Conservation (phyloP, 2,329 filamentous ascomycete genomes). For the Uncinocarpus reesii region DNA sequence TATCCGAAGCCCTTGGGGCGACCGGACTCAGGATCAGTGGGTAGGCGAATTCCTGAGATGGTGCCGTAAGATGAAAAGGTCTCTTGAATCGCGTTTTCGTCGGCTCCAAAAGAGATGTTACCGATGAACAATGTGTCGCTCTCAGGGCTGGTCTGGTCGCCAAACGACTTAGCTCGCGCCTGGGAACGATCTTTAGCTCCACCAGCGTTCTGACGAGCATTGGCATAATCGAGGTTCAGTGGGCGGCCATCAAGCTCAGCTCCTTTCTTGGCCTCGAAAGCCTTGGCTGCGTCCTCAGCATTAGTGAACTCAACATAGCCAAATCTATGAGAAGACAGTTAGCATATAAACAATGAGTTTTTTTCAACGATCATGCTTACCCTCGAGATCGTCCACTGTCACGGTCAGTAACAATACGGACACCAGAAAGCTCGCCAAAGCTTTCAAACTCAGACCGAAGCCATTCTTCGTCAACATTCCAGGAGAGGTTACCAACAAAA, state of each 20-base stretch:
- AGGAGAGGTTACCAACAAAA: constrained; percentile 83
- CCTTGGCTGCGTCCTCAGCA: constrained; percentile 57
- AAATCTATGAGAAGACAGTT: constrained; percentile 44
- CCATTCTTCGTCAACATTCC: constrained; percentile 77
- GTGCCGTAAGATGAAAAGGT: constrained; percentile 62
- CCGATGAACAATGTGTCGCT: constrained; percentile 84
- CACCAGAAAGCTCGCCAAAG: constrained; percentile 61
- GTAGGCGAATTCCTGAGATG: constrained; percentile 72
- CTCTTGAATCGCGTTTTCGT: constrained; percentile 62
- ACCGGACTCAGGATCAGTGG: constrained; percentile 75
- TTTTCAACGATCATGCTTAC: constrained; percentile 30
- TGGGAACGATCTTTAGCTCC: constrained; percentile 49
- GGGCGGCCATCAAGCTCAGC: constrained; percentile 62
- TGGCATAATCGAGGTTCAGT: constrained; percentile 71
- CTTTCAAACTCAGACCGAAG: constrained; percentile 71
- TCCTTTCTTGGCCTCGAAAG: constrained; percentile 64
- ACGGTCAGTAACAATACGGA: constrained; percentile 75
- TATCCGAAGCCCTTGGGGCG: constrained; percentile 89
- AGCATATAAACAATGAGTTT: not conserved
- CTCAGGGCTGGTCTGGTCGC: constrained; percentile 68
- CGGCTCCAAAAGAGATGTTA: constrained; percentile 76
- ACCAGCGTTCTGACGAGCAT: constrained; percentile 49
- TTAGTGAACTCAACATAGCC: constrained; percentile 82
- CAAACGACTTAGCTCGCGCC: constrained; percentile 47
- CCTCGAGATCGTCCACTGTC: constrained; percentile 74